These are phyloP conservation scores for Tubosaeta sp. DNA, from an alignment of 768 basidiomycete genomes.

Conservation along the genomic window DNA sequence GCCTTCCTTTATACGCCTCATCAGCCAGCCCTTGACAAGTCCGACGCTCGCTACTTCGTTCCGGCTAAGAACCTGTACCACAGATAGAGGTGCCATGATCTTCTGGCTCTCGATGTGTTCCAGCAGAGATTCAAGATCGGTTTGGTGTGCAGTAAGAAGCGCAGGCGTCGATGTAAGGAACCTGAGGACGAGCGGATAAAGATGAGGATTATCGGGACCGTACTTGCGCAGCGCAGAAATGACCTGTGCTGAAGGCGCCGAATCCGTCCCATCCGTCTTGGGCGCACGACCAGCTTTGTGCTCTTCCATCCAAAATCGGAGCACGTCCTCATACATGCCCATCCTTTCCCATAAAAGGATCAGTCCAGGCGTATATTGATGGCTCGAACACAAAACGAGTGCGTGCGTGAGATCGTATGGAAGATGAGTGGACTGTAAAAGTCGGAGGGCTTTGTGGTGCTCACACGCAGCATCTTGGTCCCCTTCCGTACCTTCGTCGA, in stretches of 20 bases:
- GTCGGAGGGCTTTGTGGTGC: constrained; percentile 61
- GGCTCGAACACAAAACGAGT: constrained; percentile 88
- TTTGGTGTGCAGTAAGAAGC: constrained; percentile 64
- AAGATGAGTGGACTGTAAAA: constrained; percentile 56
- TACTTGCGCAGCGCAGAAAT: constrained; percentile 72
- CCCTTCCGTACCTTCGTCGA: constrained; percentile 42
- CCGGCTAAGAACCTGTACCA: constrained; percentile 83
- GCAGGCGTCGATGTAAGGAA: constrained; percentile 84
- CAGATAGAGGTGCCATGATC: constrained; percentile 85
- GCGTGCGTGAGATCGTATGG: constrained; percentile 92
- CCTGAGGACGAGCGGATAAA: constrained; percentile 85
- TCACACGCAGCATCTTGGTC: constrained; percentile 8
- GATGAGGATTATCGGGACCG: constrained; percentile 62
- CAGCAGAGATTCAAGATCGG: constrained; percentile 68
- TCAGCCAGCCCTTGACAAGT: constrained; percentile 87
- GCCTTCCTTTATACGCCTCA: constrained; percentile 69
- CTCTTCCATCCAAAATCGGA: constrained; percentile 89
- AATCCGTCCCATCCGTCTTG: constrained; percentile 22
- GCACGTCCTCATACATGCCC: constrained; percentile 94
- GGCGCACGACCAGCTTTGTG: constrained; percentile 28
- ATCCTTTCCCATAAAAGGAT: constrained; percentile 90
- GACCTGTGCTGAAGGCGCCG: constrained; percentile 43
- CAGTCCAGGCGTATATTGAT: constrained; percentile 76
- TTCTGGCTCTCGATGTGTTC: constrained; percentile 74
- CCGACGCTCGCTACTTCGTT: constrained; percentile 91